Evolutionary conservation across 2,329 filamentous ascomycete species (phyloP).

Genomic region (Berkeleyomyces basicola): DNA sequence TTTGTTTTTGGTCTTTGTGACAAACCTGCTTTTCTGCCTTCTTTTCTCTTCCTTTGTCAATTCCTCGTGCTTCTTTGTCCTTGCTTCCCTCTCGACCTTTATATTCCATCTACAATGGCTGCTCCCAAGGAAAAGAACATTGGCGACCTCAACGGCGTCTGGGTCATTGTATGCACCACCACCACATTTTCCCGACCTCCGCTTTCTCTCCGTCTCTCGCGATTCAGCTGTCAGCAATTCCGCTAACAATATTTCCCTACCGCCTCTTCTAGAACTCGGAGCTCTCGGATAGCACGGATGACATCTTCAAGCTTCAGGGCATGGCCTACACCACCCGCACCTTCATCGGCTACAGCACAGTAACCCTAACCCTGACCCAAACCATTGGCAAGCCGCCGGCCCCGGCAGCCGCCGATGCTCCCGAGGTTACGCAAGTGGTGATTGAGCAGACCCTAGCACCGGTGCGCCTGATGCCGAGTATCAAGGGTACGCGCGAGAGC

Average conservation of each 20-base stretch:
- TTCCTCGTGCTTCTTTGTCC: background rate
- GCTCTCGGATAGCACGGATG: constrained; percentile 52
- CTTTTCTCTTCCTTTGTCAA: constrained; percentile 1
- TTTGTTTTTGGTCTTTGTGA: background rate
- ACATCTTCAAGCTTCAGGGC: constrained; percentile 55
- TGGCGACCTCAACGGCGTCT: constrained; percentile 52
- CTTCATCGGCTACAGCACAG: constrained; percentile 48
- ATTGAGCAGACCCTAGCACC: constrained; percentile 57
- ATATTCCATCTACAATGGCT: constrained; percentile 38
- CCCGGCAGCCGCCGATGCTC: constrained; percentile 23
- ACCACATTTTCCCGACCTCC: background rate
- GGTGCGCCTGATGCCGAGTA: constrained; percentile 24
- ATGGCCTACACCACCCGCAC: constrained; percentile 58
- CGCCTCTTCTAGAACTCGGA: constrained; percentile 47
- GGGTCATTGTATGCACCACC: constrained; percentile 42
- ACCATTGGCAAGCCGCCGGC: constrained; percentile 26
- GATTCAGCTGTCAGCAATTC: background rate
- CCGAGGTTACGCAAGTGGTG: constrained; percentile 44
- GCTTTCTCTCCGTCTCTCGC: background rate
- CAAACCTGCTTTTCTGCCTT: background rate
- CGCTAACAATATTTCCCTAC: constrained; percentile 3
- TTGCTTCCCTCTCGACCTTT: constrained; percentile 2
- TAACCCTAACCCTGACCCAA: constrained; percentile 48
- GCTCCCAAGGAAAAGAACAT: constrained; percentile 51
- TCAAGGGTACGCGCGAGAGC: constrained; percentile 45